Base-by-base conservation (phyloP, 345 rosid species). In the Citropsis articulata region DNA sequence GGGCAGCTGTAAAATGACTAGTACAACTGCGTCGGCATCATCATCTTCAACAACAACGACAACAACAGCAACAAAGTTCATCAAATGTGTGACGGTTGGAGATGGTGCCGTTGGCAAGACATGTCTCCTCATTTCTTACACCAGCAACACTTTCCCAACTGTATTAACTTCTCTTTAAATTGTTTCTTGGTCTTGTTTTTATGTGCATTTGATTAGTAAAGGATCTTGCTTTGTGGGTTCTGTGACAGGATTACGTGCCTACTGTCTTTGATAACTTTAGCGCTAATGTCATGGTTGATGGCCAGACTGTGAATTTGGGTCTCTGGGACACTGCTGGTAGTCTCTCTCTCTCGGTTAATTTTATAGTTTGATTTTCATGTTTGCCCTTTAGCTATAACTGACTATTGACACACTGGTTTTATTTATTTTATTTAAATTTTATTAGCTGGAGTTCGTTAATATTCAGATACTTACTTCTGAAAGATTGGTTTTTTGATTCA, bases 101-200 rank as follows among this genome's bases (percentile, higher is more conserved):
- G 95, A 94, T 88, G 98, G 97, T 61, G 98, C 98, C 66, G 98
- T 94, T 36, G 98, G 98, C 12, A 94, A 94, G 86, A 94, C 98
- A 1, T 94, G 98, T 79, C 89, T 92, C 71, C 91, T 94, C n/a
- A 94, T 94, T 68, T 93, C 93, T 38, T 93, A 93, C 81, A 93
- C 98, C 2, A 87, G 93, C 92, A 93, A 93, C 87, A 90, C 92
- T 65, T 94, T 92, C 81, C 98, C 98, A 4, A 89, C 95, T 7
- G 97, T 93, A 85, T 22, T 31, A n/a, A 21, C 30, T 30, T 45
- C 4, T 45, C 4, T 31, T 33, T 25, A 36, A 21, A 50, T 33
- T 40, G 33, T 22, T 48, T 74, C 22, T 30, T 56, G 40, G 36
- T 65, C 50, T 40, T 79, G 50, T 42, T 36, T 53, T 72, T 16